Base-by-base conservation (phyloP, 345 rosid genomes). In the Excoecaria agallocha region DNA sequence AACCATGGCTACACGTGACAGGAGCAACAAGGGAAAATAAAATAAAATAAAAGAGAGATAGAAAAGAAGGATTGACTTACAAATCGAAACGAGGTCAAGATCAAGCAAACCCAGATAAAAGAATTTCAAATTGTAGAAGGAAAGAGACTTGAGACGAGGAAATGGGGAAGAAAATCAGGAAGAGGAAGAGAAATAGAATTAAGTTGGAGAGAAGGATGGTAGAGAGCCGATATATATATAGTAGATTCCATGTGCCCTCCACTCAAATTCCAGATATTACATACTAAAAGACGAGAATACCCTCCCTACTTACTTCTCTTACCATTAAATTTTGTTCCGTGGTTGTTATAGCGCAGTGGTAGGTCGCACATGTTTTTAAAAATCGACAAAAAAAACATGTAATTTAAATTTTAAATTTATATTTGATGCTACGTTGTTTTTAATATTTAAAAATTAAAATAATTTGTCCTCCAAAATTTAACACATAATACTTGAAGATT, bases 71-170 rank as follows among this genome's bases (percentile, higher is more conserved):
- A 48, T 41, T 12, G 45, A 69, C 74, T 69, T 38, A 76, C 78
- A 59, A 69, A 59, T 13, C 45, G 9, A 75, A 75, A 2, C 59
- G 48, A 20, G 68, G 52, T 60, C 39, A 68, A 68, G 78, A 75
- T 59, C 41, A 49, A 49, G 67, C 24, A 41, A 72, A 69, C 20
- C 69, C 59, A 69, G 54, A 60, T 7, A 60, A 8, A 52, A 15
- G 66, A 43, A n/a, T n/a, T 52, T 46, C 19, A 54, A 50, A 60
- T 46, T 3, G 30, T 2, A 13, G 60, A 58, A 43, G 46, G 22
- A 67, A 24, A 67, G n/a, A 30, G 30, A n/a, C 61, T 7, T 8
- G 58, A 20, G 49, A 52, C 12, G 63, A 19, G 22, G 10, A 67
- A 1, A 0, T 8, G 54, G 51, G 52, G 8, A 37, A 11, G 8